Evolutionary conservation across 2,329 filamentous ascomycete genomes (phyloP).

Genomic region (Cercospora sesami): DNA sequence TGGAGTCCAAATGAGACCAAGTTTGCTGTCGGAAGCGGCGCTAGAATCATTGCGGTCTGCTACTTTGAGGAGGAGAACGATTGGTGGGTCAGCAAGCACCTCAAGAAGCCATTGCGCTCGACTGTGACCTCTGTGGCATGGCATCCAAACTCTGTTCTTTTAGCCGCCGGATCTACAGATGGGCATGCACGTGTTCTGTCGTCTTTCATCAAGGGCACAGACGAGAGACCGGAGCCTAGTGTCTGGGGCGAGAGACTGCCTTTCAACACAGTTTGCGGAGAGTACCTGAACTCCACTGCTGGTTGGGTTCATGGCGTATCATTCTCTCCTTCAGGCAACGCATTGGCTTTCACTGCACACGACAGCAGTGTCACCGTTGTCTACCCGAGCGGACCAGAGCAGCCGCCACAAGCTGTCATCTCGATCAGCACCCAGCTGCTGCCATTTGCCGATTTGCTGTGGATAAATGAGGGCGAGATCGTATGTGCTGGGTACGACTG

Average conservation of each 20-base stretch:
- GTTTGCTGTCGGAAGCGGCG: slow-evolving; percentile 94
- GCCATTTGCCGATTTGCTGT: slow-evolving; percentile 89
- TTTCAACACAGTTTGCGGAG: slow-evolving; percentile 97
- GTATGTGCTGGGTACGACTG: slow-evolving; percentile 88
- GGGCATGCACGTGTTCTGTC: slow-evolving; percentile 94
- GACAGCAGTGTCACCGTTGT: slow-evolving; percentile 97
- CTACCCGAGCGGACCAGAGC: slow-evolving; percentile 87
- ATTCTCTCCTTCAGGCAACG: slow-evolving; percentile 89
- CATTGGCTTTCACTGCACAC: slow-evolving; percentile 90
- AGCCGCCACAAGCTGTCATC: slow-evolving; percentile 85
- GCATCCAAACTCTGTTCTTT: slow-evolving; percentile 95
- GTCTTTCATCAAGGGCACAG: slow-evolving; percentile 92
- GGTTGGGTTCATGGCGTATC: slow-evolving; percentile 94
- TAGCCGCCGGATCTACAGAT: slow-evolving; percentile 95
- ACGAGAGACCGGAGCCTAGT: slow-evolving; percentile 78
- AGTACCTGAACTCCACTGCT: slow-evolving; percentile 92
- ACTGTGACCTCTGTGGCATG: slow-evolving; percentile 93
- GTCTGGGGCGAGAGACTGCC: slow-evolving; percentile 94
- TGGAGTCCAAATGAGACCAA: slow-evolving; percentile 97
- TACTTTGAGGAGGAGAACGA: slow-evolving; percentile 99
- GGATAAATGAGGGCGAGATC: slow-evolving; percentile 89
- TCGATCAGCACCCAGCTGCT: slow-evolving; percentile 86
- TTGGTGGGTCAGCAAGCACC: slow-evolving; percentile 99
- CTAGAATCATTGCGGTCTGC: slow-evolving; percentile 92
- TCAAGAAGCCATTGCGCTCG: slow-evolving; percentile 98